These are phyloP conservation scores for Rhizopogon roseolus DNA, from an alignment of 768 basidiomycete genomes.

Conservation along the genomic window DNA sequence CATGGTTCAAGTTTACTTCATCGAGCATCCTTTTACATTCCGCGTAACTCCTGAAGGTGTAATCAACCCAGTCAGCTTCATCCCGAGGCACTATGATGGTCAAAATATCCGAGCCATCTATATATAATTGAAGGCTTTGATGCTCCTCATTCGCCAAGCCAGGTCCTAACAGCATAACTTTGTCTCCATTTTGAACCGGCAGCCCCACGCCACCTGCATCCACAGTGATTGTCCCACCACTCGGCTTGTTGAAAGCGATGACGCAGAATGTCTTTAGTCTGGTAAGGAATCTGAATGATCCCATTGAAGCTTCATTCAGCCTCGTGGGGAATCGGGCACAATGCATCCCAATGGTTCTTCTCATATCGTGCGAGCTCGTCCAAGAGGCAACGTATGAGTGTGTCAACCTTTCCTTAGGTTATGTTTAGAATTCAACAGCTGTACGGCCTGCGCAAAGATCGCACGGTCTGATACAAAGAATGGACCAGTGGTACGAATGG, in stretches of 20 bases:
- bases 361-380: slow-evolving; percentile 30
- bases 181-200: slow-evolving; percentile 41
- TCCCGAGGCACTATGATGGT: slow-evolving; percentile 24
- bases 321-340: slow-evolving; percentile 20
- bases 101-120: slow-evolving; percentile 24
- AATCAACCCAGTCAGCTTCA: slow-evolving; percentile 20
- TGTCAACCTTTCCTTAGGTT: slow-evolving; percentile 17
- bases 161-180: slow-evolving; percentile 36
- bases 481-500: too few relatives aligned
- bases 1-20: too few relatives aligned
- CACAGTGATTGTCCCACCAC: slow-evolving; percentile 28
- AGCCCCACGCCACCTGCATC: slow-evolving; percentile 29
- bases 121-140: slow-evolving; percentile 25
- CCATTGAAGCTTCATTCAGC: slow-evolving; percentile 15
- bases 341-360: slow-evolving; percentile 21
- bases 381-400: slow-evolving; percentile 30
- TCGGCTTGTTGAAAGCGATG: slow-evolving; percentile 36
- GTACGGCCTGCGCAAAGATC: too few relatives aligned
- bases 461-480: too few relatives aligned
- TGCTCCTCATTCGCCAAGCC: neutral
- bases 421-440: too few relatives aligned
- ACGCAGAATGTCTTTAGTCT: slow-evolving; percentile 50
- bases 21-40: too few relatives aligned
- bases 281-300: slow-evolving; percentile 41
- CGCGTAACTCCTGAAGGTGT: too few relatives aligned